Conservation (phyloP, 148 eudicot species). For the Nyssa sinensis region DNA sequence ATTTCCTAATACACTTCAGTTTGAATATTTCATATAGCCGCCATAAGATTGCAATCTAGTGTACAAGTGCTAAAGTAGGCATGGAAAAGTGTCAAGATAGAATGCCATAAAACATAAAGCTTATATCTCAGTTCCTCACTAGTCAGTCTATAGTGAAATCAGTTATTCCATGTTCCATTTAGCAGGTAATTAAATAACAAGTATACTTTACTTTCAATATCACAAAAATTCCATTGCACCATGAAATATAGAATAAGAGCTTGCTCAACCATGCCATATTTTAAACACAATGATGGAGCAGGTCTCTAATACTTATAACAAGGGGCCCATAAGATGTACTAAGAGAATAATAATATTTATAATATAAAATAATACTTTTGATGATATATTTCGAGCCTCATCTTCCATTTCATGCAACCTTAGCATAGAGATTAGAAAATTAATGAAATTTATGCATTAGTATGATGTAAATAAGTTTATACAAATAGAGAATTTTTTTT, state of each 20-base stretch:
- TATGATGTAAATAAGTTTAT: too few relatives aligned
- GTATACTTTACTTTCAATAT: neutral
- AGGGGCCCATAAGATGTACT: too few relatives aligned
- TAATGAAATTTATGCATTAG: too few relatives aligned
- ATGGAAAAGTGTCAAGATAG: neutral
- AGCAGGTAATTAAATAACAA: neutral
- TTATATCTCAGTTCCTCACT: neutral
- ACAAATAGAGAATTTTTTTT: too few relatives aligned
- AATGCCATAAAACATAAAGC: neutral
- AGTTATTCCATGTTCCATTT: neutral
- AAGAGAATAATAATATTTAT: too few relatives aligned
- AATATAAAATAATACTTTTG: too few relatives aligned
- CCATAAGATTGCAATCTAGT: neutral
- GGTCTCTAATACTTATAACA: too few relatives aligned
- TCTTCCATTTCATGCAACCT: too few relatives aligned
- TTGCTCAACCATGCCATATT: neutral
- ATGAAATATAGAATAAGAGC: neutral
- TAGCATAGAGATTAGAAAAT: too few relatives aligned
- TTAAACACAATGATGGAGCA: too few relatives aligned
- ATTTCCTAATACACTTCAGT: neutral
- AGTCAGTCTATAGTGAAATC: neutral
- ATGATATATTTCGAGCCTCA: too few relatives aligned
- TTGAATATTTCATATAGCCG: neutral
- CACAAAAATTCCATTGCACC: neutral
- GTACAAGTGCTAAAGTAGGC: constrained; percentile 1